Base-by-base conservation (phyloP, 2,329 filamentous ascomycete genomes). In the Exophiala phaeomuriformis region DNA sequence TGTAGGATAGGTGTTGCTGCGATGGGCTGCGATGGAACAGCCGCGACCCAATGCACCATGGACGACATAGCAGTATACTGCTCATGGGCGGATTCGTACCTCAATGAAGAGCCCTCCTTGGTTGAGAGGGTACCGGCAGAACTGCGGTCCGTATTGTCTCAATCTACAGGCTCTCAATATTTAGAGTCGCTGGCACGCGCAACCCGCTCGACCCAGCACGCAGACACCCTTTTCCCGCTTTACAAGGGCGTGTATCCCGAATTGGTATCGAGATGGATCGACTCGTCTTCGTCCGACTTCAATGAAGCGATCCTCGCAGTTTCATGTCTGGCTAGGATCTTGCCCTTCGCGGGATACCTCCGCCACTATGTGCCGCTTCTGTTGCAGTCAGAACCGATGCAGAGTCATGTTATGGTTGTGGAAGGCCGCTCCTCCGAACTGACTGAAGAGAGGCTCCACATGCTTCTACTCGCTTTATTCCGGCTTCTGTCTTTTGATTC, bases 171-270 rank as follows among this genome's bases (percentile, higher is more conserved):
- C 65, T 76, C 78, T 61, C 77, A 79, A 65, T 84, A 90, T 69
- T 79, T 94, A 39, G 81, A 88, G 67, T 80, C 81, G 62, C 75
- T 94, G 64, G 80, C 87, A 62, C 74, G 78, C 63, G 80, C 83
- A 55, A 82, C 88, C 53, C 79, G 95, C 65, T 77, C 82, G 64
- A 77, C 86, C 63, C 74, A 76, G 71, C 78, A 82, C 68, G 91
- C 88, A 64, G 82, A 88, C 65, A 75, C 75, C 52, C 74, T 95
- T 66, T 90, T 93, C 65, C 75, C 80, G 60, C 79, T 86, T 65
- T 90, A 90, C 69, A 83, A 87, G 67, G 74, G 78, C 57, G 72
- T 90, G 39, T 88, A 93, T 64, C 81, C 88, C 63, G 90, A 96
- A 69, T 76, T 94, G 47, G 88, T 86, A 69, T 86, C 89, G 57